Evolutionary conservation across 164 flowering plant genomes (phyloP).

Genomic region (Stephania japonica): DNA sequence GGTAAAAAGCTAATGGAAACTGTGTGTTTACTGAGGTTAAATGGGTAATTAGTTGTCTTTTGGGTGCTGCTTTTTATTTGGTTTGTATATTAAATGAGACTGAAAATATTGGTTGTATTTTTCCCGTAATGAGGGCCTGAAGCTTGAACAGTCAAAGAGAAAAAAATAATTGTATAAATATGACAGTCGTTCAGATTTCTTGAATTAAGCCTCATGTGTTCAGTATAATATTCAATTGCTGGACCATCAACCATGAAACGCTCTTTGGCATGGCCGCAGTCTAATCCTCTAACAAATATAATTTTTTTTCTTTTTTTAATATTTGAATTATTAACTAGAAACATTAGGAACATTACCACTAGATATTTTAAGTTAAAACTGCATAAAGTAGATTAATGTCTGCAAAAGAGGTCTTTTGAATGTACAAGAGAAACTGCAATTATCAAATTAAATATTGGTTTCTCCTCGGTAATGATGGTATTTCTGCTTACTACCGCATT

Average conservation of each 20-base stretch:
- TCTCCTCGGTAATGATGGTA: neutral
- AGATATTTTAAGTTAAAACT: neutral
- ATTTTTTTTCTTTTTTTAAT: neutral
- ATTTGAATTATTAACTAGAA: neutral
- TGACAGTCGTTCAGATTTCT: neutral
- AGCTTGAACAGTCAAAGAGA: neutral
- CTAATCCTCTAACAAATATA: neutral
- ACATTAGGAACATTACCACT: neutral
- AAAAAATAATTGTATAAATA: neutral
- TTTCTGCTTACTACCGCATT: neutral
- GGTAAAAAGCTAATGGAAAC: neutral
- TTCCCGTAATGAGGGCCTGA: neutral
- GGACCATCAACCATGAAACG: neutral
- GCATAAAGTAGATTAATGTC: neutral
- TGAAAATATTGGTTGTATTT: neutral
- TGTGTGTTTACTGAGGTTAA: neutral
- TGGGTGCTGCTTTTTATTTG: neutral
- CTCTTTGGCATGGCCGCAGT: neutral
- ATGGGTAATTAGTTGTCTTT: neutral
- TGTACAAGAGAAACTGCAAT: neutral
- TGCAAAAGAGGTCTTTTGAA: neutral
- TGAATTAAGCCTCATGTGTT: neutral
- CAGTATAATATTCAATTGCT: neutral
- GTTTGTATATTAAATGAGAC: neutral
- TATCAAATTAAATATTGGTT: neutral